phyloP scores from a whole-genome alignment of 1,284 basidiomycete genomes.

The Naganishia sp. region DNA sequence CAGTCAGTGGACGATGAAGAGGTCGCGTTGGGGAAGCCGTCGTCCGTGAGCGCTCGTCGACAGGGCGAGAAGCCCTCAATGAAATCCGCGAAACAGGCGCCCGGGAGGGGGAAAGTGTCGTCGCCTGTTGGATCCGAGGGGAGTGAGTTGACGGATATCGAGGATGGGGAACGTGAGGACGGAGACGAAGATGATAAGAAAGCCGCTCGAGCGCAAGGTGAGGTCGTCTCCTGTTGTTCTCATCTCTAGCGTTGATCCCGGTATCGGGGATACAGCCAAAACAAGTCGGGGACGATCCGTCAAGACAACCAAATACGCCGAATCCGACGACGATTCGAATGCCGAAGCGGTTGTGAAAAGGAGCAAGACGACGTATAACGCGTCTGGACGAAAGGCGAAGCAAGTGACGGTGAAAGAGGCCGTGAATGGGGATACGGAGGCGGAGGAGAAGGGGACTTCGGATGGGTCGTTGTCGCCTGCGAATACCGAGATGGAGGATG shows the following conservation, averaged over 20 bases:
- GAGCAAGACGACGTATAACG: neutral
- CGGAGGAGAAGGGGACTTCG: neutral
- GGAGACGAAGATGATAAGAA: neutral
- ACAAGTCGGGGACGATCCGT: conserved; percentile 6
- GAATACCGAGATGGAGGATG: neutral
- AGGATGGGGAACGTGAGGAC: neutral
- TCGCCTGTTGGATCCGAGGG: neutral
- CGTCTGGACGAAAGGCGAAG: conserved; percentile 6
- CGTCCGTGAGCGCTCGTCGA: too few species aligned
- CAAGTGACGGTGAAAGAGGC: neutral
- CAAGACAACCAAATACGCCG: conserved; percentile 1
- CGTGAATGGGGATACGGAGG: neutral
- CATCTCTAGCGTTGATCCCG: neutral
- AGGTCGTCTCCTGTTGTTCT: neutral
- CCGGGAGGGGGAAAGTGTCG: neutral
- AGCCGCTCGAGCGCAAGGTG: neutral
- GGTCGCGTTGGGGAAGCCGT: too few species aligned
- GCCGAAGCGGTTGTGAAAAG: neutral
- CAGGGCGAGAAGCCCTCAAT: neutral
- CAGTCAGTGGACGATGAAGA: too few species aligned
- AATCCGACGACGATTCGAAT: conserved; percentile 5
- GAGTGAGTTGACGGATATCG: conserved; percentile 3
- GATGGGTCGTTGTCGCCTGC: neutral
- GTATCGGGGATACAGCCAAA: neutral
- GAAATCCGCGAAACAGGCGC: neutral